Conservation (phyloP, 352 stramenopile genomes). For the Halophytophthora batemanensis region DNA sequence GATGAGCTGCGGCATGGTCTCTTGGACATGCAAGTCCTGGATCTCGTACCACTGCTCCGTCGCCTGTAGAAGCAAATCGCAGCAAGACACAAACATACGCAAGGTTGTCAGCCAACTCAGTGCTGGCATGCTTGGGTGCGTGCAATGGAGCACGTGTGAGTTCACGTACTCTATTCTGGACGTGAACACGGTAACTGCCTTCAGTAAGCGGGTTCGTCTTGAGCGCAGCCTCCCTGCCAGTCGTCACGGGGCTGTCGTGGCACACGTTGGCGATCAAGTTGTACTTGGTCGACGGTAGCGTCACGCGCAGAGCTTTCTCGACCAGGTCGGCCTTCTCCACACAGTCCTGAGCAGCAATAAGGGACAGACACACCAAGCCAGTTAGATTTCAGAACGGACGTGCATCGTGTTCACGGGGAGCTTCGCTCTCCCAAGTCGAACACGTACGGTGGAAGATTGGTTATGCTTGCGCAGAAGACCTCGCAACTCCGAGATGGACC, state of each 20-base stretch:
- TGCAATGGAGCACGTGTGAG: background rate
- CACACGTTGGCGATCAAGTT: slow-evolving; percentile 98
- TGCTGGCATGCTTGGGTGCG: background rate
- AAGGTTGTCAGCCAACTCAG: slow-evolving; percentile 9
- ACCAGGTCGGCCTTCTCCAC: slow-evolving; percentile 81
- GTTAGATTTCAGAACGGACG: background rate
- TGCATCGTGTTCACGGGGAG: background rate
- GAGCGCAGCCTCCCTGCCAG: slow-evolving; percentile 84
- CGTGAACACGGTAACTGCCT: slow-evolving; percentile 95
- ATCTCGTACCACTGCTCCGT: slow-evolving; percentile 98
- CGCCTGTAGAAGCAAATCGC: slow-evolving; percentile 38
- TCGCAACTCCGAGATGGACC: slow-evolving; percentile 66
- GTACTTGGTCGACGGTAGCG: slow-evolving; percentile 87
- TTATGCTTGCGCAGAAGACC: slow-evolving; percentile 51
- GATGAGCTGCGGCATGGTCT: slow-evolving; percentile 98
- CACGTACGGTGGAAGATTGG: slow-evolving; percentile 38
- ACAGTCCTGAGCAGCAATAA: slow-evolving; percentile 42
- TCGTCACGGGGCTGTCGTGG: slow-evolving; percentile 93
- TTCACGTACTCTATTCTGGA: slow-evolving; percentile 88
- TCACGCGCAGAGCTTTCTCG: slow-evolving; percentile 52
- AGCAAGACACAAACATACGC: slow-evolving; percentile 5
- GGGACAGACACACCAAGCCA: background rate
- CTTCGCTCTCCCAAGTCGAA: background rate
- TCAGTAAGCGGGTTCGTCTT: slow-evolving; percentile 94
- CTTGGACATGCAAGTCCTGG: slow-evolving; percentile 96